These are phyloP conservation scores for Stipa capillata DNA, from an alignment of 176 grass and related monocot species.

Conservation along the genomic window DNA sequence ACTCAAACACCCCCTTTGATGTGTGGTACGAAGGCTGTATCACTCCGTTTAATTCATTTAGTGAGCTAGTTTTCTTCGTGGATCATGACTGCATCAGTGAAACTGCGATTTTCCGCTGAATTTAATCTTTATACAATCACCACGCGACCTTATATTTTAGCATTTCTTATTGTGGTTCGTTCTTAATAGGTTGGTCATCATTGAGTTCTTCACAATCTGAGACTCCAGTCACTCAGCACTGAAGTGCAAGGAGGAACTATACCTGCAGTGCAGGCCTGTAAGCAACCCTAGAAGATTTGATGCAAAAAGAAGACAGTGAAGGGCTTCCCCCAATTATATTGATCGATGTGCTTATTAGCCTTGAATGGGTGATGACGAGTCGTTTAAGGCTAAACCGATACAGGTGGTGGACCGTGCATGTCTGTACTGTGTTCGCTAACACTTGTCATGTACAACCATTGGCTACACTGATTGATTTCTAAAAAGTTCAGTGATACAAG, in stretches of 20 bases:
- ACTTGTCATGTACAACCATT: background rate
- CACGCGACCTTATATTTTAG: background rate
- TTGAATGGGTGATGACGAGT: background rate
- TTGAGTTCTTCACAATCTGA: background rate
- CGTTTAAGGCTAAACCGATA: background rate
- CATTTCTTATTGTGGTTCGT: background rate
- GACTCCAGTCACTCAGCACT: background rate
- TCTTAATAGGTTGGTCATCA: conserved; percentile 6
- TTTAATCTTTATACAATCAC: background rate
- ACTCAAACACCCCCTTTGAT: background rate
- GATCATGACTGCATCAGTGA: background rate
- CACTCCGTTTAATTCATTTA: too few species aligned
- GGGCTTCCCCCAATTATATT: too few species aligned
- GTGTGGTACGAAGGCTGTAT: too few species aligned
- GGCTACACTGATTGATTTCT: background rate
- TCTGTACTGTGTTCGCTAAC: background rate
- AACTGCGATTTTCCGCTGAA: background rate
- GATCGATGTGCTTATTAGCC: too few species aligned
- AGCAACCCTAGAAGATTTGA: background rate
- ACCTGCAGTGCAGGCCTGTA: background rate
- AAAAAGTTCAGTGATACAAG: background rate
- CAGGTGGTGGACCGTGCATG: background rate
- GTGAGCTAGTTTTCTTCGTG: background rate
- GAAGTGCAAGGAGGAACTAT: background rate
- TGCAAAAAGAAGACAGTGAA: too few species aligned